Percentiles rank a stretch among this genome's conserved stretches.
These are phyloP conservation scores for Vitis hybrid DNA, from an alignment of 177 flowering plant genomes.

Conservation along the genomic window DNA sequence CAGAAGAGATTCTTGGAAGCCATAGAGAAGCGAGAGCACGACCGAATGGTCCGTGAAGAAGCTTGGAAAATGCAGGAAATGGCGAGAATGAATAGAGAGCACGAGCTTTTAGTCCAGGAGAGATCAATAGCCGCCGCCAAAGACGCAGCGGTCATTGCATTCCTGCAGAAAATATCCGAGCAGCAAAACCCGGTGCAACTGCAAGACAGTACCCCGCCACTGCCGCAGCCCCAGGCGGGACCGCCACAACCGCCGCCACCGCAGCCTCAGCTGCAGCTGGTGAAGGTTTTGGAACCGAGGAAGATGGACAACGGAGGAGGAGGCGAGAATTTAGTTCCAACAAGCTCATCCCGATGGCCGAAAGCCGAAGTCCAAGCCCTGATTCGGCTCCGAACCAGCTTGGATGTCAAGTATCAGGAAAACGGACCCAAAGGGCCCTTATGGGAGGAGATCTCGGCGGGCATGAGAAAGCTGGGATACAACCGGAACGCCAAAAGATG, in stretches of 20 bases:
- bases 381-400: conserved; percentile 56
- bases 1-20: conserved; percentile 68
- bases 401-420: conserved; percentile 77
- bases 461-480: conserved; percentile 76
- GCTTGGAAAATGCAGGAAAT: conserved; percentile 80
- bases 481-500: conserved; percentile 79
- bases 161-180: conserved; percentile 68
- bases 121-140: conserved; percentile 70
- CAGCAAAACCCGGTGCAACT: conserved; percentile 31
- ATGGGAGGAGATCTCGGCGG: conserved; percentile 91
- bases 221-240: not conserved
- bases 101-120: conserved; percentile 72
- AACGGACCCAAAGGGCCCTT: conserved; percentile 85
- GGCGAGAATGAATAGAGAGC: conserved; percentile 66
- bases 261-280: not conserved
- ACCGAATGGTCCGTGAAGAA: conserved; percentile 65
- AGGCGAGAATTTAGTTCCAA: conserved; percentile 2
- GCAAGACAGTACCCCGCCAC: conserved; percentile 2
- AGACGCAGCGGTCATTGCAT: conserved; percentile 71
- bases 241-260: not conserved
- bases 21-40: conserved; percentile 73
- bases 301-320: conserved; percentile 28
- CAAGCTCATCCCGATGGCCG: conserved; percentile 87
- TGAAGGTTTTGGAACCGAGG: conserved; percentile 8
- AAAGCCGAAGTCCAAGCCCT: conserved; percentile 74